These are phyloP conservation scores for Smallanthus sonchifolius DNA, from an alignment of 129 eudicot species.

Conservation along the genomic window DNA sequence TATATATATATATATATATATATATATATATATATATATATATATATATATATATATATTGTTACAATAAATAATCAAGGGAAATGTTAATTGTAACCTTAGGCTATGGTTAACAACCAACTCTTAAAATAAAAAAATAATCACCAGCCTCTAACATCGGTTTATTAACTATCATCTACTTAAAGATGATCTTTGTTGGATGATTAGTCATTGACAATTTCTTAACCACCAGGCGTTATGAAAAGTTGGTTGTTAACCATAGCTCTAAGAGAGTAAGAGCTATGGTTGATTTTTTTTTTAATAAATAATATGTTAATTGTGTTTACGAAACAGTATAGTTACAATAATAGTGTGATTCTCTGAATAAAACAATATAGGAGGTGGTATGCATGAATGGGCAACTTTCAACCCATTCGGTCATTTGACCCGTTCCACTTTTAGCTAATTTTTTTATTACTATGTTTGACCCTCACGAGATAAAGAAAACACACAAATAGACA, in stretches of 20 bases:
- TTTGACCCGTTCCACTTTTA: neutral
- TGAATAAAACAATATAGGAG: neutral
- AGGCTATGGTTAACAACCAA: neutral
- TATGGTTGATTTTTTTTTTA: neutral
- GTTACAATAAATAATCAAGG: neutral
- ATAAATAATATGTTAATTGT: neutral
- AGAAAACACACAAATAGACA: neutral
- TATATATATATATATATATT: no score
- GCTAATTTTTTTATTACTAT: neutral
- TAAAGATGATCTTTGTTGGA: no score
- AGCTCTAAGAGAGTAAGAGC: neutral
- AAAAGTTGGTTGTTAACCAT: neutral
- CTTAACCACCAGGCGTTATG: neutral
- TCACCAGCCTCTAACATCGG: neutral
- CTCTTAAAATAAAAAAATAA: neutral
- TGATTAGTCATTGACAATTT: neutral
- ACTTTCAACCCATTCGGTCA: neutral
- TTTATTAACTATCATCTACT: neutral
- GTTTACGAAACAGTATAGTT: neutral
- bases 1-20: no score
- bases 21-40: no score
- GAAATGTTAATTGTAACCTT: neutral
- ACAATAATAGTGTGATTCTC: neutral
- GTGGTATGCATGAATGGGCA: neutral
- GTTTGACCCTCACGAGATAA: neutral